Evolutionary conservation across 768 basidiomycete species (phyloP).

Genomic region (Termitomyces sp.): DNA sequence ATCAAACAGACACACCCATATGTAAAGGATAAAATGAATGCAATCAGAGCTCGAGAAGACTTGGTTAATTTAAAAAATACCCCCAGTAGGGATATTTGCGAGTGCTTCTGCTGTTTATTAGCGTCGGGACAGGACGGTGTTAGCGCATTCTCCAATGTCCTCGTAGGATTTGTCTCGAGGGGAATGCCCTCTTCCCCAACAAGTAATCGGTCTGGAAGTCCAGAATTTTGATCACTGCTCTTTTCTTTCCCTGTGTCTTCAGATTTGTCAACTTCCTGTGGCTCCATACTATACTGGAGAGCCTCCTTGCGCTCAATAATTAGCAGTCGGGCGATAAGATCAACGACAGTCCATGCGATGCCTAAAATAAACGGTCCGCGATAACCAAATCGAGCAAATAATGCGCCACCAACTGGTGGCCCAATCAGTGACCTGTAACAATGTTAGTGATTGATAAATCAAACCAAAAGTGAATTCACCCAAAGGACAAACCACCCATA

Average conservation of each 20-base stretch:
- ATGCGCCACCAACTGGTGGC: constrained; percentile 52
- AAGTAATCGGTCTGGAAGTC: not conserved
- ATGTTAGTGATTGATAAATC: no score
- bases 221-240: not conserved
- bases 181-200: not conserved
- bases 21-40: constrained; percentile 42
- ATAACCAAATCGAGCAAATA: constrained; percentile 55
- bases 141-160: not conserved
- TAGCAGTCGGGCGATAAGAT: no score
- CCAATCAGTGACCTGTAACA: no score
- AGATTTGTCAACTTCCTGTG: constrained; percentile 15
- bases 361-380: no score
- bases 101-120: not conserved
- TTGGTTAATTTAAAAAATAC: constrained; percentile 35
- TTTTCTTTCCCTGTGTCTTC: not conserved
- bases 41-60: constrained; percentile 31
- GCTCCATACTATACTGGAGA: constrained; percentile 50
- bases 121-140: not conserved
- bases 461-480: no score
- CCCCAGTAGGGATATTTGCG: constrained; percentile 31
- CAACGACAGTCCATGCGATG: no score
- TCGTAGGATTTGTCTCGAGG: not conserved
- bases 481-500: no score
- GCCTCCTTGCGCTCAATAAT: no score
- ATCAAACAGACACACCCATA: constrained; percentile 44